These are phyloP conservation scores for Corynascus novoguineensis DNA, from an alignment of 495 filamentous ascomycete genomes.

Conservation along the genomic window DNA sequence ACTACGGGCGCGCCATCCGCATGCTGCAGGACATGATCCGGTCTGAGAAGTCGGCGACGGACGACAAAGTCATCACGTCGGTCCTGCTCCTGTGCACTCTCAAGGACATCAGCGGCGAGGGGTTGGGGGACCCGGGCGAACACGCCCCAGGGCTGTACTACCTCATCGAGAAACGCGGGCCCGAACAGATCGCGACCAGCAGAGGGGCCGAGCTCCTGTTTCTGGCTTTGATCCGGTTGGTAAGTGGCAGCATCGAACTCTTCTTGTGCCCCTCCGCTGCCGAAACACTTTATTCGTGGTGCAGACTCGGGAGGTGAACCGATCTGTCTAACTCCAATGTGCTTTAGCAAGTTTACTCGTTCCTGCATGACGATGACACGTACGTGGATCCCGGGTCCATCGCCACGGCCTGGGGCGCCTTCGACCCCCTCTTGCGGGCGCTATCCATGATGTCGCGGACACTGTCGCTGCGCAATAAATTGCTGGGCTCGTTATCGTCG, in stretches of 20 bases:
- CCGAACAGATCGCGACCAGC: constrained; percentile 13
- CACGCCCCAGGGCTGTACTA: constrained; percentile 15
- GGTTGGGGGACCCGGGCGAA: background rate
- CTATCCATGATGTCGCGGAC: constrained; percentile 19
- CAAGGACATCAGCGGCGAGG: constrained; percentile 10
- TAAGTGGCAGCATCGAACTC: background rate
- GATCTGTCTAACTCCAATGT: no score
- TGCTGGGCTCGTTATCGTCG: no score
- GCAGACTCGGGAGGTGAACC: no score
- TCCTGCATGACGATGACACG: constrained; percentile 5
- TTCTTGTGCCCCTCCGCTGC: no score
- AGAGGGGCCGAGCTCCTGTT: constrained; percentile 13
- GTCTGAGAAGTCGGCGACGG: constrained; percentile 16
- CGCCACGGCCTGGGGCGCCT: constrained; percentile 10
- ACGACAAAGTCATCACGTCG: constrained; percentile 20
- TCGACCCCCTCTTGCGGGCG: constrained; percentile 12
- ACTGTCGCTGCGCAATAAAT: constrained; percentile 13
- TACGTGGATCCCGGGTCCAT: constrained; percentile 9
- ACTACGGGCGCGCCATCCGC: constrained; percentile 16
- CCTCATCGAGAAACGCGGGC: constrained; percentile 12
- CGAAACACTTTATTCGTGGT: no score
- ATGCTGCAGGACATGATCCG: constrained; percentile 14
- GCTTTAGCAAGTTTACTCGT: constrained; percentile 14
- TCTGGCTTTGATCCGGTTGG: constrained; percentile 10
- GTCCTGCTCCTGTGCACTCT: constrained; percentile 5